Base-by-base conservation (phyloP, 495 filamentous ascomycete species). In the Aspergillus asperescens region DNA sequence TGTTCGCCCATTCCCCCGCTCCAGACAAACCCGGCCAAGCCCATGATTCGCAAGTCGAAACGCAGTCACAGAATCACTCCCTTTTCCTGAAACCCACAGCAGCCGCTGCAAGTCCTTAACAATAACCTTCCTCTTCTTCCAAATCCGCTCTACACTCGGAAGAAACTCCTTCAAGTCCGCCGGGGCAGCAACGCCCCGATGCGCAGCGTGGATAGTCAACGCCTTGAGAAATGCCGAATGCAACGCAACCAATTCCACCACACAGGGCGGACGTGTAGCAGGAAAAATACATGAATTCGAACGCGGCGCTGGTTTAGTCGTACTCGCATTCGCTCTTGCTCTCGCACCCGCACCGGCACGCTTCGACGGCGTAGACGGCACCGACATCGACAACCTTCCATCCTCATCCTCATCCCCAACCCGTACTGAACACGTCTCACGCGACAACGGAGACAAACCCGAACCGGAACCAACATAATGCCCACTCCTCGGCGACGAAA, bases 41-140 rank as follows among this genome's bases (percentile, higher is more conserved):
- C 74, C 71, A 55, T 75, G 75, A 47, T 75, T 75, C 27, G 70
- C 71, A 31, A 75, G 49, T 15, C 68, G 70, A 48, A 64, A 73
- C 28, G 12, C 64, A 32, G 59, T 49, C 20, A 42, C 55, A 12
- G 59, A 53, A 13, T 59, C 52, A 9, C 18, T 27, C 18, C 61
- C 59, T 39, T 67, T 65, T 10, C 69, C 66, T 67, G 64, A 69
- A 1, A 75, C 58, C 65, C 72, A 72, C 5, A 77, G 28, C 7
- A 77, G 32, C 27, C 70, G 67, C 49, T 76, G 74, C 46, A 77
- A 12, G 52, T 77, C 74, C 50, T 70, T 70, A 3, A 60, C 52
- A 28, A 67, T 60, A 23, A 77, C 74, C 57, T 75, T 75, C 43
- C 74, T 65, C 54, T 75, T 76, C 57, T 70, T 74, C 74, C 74